Conservation (phyloP, 1,284 basidiomycete genomes). For the Pisolithus thermaeus region DNA sequence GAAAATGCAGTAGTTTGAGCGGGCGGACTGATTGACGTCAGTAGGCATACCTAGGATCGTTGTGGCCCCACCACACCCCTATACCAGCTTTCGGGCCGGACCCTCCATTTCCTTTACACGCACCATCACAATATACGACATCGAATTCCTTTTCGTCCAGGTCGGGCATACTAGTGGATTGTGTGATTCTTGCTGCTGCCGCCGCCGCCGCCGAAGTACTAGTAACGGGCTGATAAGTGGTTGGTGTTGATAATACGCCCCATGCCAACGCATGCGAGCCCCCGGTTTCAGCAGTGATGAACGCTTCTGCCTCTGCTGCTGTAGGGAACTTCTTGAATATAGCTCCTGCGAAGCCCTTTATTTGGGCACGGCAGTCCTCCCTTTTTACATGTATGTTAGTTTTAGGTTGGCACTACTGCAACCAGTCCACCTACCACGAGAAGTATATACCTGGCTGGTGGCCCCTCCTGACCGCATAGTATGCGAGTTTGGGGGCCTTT, state of each 20-base stretch:
- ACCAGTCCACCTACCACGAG: slow-evolving; percentile 30
- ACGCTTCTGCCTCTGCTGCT: slow-evolving; percentile 45
- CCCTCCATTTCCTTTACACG: slow-evolving; percentile 72
- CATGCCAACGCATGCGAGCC: slow-evolving; percentile 1
- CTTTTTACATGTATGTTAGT: slow-evolving; percentile 13
- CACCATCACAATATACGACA: slow-evolving; percentile 76
- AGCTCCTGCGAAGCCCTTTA: slow-evolving; percentile 51
- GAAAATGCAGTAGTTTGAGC: neutral
- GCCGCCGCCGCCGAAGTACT: neutral
- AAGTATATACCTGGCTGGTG: slow-evolving; percentile 33
- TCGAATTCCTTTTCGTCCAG: slow-evolving; percentile 19
- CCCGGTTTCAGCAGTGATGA: slow-evolving; percentile 16
- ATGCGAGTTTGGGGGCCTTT: slow-evolving; percentile 25
- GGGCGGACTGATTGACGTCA: neutral
- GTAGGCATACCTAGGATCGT: slow-evolving; percentile 49
- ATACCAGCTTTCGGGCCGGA: slow-evolving; percentile 56
- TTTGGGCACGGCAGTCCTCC: slow-evolving; percentile 40
- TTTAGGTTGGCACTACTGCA: neutral
- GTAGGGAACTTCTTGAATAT: slow-evolving; percentile 60
- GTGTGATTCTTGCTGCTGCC: neutral
- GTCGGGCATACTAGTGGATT: neutral
- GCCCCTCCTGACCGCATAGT: slow-evolving; percentile 37
- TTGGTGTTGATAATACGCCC: neutral
- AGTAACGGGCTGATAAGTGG: neutral
- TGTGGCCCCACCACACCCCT: slow-evolving; percentile 71